Evolutionary conservation across 2,329 filamentous ascomycete species (phyloP).

Genomic region (Aspergillus eucalypticola): DNA sequence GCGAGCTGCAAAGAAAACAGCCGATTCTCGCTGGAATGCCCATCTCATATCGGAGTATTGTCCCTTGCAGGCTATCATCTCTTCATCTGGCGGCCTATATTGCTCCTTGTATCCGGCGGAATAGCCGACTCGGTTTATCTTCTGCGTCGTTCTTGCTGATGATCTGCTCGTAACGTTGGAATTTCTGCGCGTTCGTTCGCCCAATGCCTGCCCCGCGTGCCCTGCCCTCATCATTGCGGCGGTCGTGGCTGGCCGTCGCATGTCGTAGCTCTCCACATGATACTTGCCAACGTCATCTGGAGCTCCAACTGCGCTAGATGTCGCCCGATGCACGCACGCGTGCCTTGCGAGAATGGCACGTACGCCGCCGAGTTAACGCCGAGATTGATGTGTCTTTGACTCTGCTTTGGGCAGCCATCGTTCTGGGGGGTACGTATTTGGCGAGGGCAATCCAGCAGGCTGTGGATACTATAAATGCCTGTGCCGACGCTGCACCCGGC

Average conservation of each 20-base stretch:
- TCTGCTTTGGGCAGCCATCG: conserved; percentile 54
- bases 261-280: conserved; percentile 2
- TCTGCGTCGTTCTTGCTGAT: neutral
- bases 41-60: neutral
- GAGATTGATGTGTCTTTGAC: neutral
- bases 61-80: neutral
- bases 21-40: conserved; percentile 5
- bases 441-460: conserved; percentile 53
- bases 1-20: neutral
- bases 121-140: neutral
- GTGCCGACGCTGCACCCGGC: conserved; percentile 14
- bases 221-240: neutral
- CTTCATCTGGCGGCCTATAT: neutral
- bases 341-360: neutral
- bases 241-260: neutral
- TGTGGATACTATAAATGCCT: conserved; percentile 17
- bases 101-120: neutral
- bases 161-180: conserved; percentile 1
- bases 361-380: neutral
- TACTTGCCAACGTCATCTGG: neutral
- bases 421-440: conserved; percentile 60
- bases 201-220: neutral
- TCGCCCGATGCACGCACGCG: neutral
- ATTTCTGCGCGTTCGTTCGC: neutral
- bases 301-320: conserved; percentile 3